Conservation (phyloP, 352 stramenopile species). For the Phytophthora meadii region DNA sequence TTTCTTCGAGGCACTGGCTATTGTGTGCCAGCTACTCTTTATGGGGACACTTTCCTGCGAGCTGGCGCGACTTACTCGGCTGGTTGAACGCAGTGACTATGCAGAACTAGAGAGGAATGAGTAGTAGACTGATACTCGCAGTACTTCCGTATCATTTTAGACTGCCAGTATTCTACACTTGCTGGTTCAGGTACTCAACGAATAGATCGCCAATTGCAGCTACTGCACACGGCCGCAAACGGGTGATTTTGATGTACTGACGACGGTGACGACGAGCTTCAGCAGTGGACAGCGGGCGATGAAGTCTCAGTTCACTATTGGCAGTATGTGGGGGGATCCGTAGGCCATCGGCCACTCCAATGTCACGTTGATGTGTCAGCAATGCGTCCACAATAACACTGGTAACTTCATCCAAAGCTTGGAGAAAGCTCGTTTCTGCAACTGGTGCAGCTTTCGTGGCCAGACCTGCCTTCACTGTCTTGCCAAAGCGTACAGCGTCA, state of each 20-base stretch:
- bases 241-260: slow-evolving; percentile 86
- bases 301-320: slow-evolving; percentile 51
- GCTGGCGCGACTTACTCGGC: slow-evolving; percentile 56
- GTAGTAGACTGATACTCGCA: slow-evolving; percentile 21
- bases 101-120: slow-evolving; percentile 63
- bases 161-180: slow-evolving; percentile 42
- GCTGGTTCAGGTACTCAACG: slow-evolving; percentile 81
- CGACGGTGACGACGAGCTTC: slow-evolving; percentile 76
- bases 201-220: slow-evolving; percentile 68
- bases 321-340: slow-evolving; percentile 38
- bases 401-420: slow-evolving; percentile 72
- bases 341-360: slow-evolving; percentile 58
- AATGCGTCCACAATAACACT: slow-evolving; percentile 64
- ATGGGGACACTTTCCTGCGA: slow-evolving; percentile 88
- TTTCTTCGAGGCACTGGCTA: slow-evolving; percentile 84
- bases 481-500: slow-evolving; percentile 64
- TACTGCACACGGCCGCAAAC: slow-evolving; percentile 62
- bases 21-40: slow-evolving; percentile 89
- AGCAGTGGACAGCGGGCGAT: slow-evolving; percentile 56
- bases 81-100: slow-evolving; percentile 75
- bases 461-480: slow-evolving; percentile 71
- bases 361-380: slow-evolving; percentile 70
- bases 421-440: slow-evolving; percentile 75
- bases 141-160: background rate
- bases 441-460: slow-evolving; percentile 66